Evolutionary conservation across 116 monocot species (phyloP).

Genomic region (Zostera marina): DNA sequence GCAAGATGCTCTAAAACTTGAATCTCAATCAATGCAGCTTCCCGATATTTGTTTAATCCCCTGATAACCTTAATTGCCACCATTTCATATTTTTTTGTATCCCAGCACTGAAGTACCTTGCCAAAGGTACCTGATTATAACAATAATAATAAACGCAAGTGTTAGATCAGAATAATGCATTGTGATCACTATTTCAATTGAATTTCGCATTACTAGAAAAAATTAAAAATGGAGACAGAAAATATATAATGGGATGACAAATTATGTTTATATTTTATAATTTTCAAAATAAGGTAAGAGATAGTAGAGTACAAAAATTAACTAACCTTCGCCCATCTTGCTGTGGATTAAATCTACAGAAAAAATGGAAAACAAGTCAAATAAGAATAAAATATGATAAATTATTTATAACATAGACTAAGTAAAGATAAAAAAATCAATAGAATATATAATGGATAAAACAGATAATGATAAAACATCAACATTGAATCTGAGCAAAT

Average conservation of each 20-base stretch:
- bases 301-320: neutral
- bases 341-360: constrained; percentile 69
- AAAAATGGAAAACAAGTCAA: constrained; percentile 6
- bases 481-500: neutral
- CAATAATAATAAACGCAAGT: neutral
- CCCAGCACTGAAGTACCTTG: constrained; percentile 95
- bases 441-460: too few relatives aligned
- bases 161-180: neutral
- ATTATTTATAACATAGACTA: too few relatives aligned
- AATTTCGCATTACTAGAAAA: too few relatives aligned
- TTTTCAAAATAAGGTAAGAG: neutral
- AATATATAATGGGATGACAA: too few relatives aligned
- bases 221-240: too few relatives aligned
- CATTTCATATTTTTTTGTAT: constrained; percentile 82
- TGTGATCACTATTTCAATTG: too few relatives aligned
- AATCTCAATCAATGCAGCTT: constrained; percentile 93
- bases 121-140: constrained; percentile 78
- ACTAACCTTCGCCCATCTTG: constrained; percentile 99
- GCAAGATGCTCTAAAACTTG: constrained; percentile 71
- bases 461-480: neutral
- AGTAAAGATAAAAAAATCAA: too few relatives aligned
- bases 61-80: constrained; percentile 91
- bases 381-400: neutral
- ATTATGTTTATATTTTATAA: too few relatives aligned
- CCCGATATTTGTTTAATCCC: constrained; percentile 71